phyloP scores from a whole-genome alignment of 2,329 filamentous ascomycete species.

The Fusarium multiceps region DNA sequence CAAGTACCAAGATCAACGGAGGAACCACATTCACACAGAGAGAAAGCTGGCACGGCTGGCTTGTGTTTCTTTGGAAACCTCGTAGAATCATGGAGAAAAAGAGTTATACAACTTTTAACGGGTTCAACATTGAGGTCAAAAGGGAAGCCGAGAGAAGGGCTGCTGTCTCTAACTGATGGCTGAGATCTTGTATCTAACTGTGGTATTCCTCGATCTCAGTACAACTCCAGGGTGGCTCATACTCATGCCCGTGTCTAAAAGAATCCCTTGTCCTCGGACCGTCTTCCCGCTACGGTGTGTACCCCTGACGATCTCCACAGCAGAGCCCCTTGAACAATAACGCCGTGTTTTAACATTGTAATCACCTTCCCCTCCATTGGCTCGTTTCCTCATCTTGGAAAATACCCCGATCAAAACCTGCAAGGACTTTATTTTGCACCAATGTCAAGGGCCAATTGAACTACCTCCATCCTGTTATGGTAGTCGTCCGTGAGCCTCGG shows the following conservation, averaged over 20 bases:
- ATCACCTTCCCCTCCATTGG: conserved; percentile 15
- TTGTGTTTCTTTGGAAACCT: conserved; percentile 9
- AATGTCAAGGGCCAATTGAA: not conserved
- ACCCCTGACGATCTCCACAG: conserved; percentile 10
- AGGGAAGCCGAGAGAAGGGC: conserved; percentile 8
- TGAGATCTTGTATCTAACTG: not conserved
- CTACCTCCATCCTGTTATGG: conserved; percentile 12
- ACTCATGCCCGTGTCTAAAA: too few relatives aligned
- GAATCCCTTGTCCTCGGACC: not conserved
- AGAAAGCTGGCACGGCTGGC: conserved; percentile 1
- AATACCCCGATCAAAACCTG: conserved; percentile 3
- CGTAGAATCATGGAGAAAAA: not conserved
- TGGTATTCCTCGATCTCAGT: not conserved
- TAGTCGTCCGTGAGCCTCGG: conserved; percentile 32
- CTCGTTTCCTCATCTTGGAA: not conserved
- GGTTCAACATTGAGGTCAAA: conserved; percentile 14
- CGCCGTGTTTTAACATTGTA: conserved; percentile 21
- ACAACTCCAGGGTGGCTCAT: not conserved
- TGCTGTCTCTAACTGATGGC: not conserved
- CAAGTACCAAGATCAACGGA: conserved; percentile 11
- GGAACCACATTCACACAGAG: conserved; percentile 1
- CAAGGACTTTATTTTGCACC: conserved; percentile 10
- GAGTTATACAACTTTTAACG: not conserved
- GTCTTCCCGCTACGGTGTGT: not conserved
- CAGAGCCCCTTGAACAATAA: conserved; percentile 11